These are phyloP conservation scores for Phytophthora uliginosa DNA, from an alignment of 352 stramenopile species.

Conservation along the genomic window DNA sequence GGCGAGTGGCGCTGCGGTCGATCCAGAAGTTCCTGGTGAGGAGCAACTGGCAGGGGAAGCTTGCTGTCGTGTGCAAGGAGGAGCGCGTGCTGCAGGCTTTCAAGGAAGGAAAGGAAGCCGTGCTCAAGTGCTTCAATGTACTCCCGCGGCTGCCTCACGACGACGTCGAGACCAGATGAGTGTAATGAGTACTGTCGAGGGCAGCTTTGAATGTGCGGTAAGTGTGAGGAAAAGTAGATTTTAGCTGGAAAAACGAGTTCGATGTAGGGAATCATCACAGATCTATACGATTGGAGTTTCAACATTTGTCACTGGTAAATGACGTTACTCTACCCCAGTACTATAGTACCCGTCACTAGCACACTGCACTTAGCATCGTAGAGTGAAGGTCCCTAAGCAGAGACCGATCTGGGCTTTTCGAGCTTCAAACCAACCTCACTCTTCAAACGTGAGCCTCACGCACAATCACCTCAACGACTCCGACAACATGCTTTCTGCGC, in stretches of 20 bases:
- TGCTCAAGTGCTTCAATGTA: conserved; percentile 51
- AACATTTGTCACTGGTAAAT: background rate
- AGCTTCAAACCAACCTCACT: background rate
- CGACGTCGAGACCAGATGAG: background rate
- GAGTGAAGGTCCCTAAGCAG: background rate
- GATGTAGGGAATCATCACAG: too few species aligned
- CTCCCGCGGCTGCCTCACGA: background rate
- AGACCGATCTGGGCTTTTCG: background rate
- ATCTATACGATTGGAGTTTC: background rate
- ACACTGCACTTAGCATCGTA: background rate
- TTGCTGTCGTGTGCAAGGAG: conserved; percentile 57
- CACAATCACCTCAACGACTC: background rate
- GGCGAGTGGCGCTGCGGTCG: conserved; percentile 41
- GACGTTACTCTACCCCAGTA: background rate
- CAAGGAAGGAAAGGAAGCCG: conserved; percentile 9
- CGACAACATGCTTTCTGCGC: background rate
- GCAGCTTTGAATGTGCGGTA: too few species aligned
- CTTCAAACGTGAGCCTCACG: background rate
- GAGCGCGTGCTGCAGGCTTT: conserved; percentile 43
- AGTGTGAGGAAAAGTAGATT: background rate
- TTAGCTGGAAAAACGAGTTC: background rate
- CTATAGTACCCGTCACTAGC: background rate
- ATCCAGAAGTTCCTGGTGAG: conserved; percentile 52
- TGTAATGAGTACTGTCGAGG: background rate
- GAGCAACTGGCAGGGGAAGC: conserved; percentile 45